phyloP scores from a whole-genome alignment of 2,329 filamentous ascomycete genomes.

The Aspergillus pseudoviridinutans region DNA sequence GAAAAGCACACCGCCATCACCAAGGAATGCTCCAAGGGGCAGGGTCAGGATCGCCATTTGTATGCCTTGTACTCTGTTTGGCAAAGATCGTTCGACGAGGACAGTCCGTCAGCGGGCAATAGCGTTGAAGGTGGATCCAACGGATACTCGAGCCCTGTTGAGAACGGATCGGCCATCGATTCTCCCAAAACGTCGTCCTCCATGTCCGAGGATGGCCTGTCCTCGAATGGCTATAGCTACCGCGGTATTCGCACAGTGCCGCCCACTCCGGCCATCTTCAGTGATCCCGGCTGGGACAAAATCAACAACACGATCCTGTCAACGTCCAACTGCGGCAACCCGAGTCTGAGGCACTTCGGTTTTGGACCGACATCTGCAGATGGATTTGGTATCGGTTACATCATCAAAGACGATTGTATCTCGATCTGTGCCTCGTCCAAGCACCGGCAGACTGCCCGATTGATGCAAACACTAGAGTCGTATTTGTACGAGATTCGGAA shows the following conservation, averaged over 20 bases:
- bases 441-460: slow-evolving; percentile 86
- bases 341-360: slow-evolving; percentile 88
- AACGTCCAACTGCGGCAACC: slow-evolving; percentile 98
- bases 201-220: slow-evolving; percentile 40
- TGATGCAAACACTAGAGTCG: slow-evolving; percentile 82
- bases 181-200: slow-evolving; percentile 35
- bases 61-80: slow-evolving; percentile 94
- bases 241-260: slow-evolving; percentile 43
- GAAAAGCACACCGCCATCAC: slow-evolving; percentile 77
- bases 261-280: slow-evolving; percentile 71
- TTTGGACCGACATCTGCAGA: slow-evolving; percentile 93
- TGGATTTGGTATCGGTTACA: slow-evolving; percentile 96
- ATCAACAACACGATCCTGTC: slow-evolving; percentile 92
- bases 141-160: slow-evolving; percentile 60
- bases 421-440: slow-evolving; percentile 91
- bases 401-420: slow-evolving; percentile 91
- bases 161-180: slow-evolving; percentile 23
- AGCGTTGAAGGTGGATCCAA: slow-evolving; percentile 52
- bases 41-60: slow-evolving; percentile 87
- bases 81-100: slow-evolving; percentile 82
- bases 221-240: slow-evolving; percentile 54
- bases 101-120: slow-evolving; percentile 50
- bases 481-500: slow-evolving; percentile 90
- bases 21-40: slow-evolving; percentile 78
- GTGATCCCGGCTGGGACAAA: slow-evolving; percentile 87